Conservation (phyloP, 2,329 filamentous ascomycete species). For the Aspergillus awamori region DNA sequence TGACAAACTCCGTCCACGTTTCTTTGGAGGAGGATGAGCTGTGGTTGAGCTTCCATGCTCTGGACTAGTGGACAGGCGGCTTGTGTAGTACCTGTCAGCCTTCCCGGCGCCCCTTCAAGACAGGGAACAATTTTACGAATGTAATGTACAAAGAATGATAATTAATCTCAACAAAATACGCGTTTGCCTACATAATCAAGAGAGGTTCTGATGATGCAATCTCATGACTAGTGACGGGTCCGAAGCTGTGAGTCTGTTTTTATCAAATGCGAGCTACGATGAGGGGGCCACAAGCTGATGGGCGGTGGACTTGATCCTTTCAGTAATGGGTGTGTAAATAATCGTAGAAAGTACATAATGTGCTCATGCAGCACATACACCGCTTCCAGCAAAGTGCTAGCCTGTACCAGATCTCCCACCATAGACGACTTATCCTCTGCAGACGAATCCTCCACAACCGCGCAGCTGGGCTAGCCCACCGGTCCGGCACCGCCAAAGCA, state of each 20-base stretch:
- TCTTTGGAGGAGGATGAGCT: background rate
- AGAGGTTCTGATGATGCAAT: conserved; percentile 26
- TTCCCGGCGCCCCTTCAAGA: background rate
- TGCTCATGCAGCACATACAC: background rate
- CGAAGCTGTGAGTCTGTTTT: conserved; percentile 29
- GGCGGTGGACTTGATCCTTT: background rate
- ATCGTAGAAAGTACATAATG: background rate
- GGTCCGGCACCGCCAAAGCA: background rate
- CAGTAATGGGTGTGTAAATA: background rate
- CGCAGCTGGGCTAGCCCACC: background rate
- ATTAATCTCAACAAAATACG: conserved; percentile 27
- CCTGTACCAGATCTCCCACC: background rate
- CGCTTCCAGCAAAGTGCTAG: background rate
- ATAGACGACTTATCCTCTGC: no score
- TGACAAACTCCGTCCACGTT: background rate
- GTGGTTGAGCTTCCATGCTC: background rate
- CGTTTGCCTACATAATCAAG: conserved; percentile 12
- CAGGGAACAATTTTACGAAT: conserved; percentile 20
- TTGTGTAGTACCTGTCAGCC: background rate
- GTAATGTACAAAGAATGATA: conserved; percentile 41
- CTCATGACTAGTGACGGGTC: conserved; percentile 30
- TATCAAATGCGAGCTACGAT: background rate
- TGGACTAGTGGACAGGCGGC: background rate
- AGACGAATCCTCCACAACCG: background rate
- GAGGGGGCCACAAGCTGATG: background rate